Percentiles rank a stretch among this genome's conserved stretches.
Conservation (phyloP, 352 stramenopile species). For the Salisapilia sapeloensis region DNA sequence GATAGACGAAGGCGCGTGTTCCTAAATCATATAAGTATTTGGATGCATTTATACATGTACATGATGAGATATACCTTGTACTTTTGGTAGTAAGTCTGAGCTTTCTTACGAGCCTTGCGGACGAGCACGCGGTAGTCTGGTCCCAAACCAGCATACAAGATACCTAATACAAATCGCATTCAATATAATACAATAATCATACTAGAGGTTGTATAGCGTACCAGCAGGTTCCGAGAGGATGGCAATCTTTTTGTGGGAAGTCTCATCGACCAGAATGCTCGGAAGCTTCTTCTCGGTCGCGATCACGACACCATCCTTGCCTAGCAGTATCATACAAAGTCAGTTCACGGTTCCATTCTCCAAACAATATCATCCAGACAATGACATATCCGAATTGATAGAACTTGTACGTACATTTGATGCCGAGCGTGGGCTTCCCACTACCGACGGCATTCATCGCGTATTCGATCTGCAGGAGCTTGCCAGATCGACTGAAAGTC, state of each 20-base stretch:
- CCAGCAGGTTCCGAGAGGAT: constrained; percentile 80
- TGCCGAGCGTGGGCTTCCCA: constrained; percentile 95
- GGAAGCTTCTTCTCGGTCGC: constrained; percentile 97
- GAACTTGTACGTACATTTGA: constrained; percentile 64
- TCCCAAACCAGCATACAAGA: constrained; percentile 96
- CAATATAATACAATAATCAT: background rate
- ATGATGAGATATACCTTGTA: constrained; percentile 50
- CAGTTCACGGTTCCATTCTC: constrained; percentile 1
- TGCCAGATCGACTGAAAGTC: constrained; percentile 98
- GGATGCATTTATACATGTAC: background rate
- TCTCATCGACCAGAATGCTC: constrained; percentile 90
- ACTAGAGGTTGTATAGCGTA: background rate
- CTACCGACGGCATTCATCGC: constrained; percentile 96
- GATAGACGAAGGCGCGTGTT: constrained; percentile 89
- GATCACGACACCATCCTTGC: constrained; percentile 98
- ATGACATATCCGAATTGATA: background rate
- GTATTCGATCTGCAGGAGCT: constrained; percentile 99
- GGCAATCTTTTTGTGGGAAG: constrained; percentile 94
- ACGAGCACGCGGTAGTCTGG: constrained; percentile 98
- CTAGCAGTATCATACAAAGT: constrained; percentile 19
- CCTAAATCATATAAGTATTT: constrained; percentile 7
- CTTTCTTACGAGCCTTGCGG: constrained; percentile 91
- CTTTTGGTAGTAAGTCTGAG: constrained; percentile 91
- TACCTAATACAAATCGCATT: constrained; percentile 17
- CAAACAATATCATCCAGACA: background rate